Conservation (phyloP, 139 green algal species). For the Chlorella vulgaris region DNA sequence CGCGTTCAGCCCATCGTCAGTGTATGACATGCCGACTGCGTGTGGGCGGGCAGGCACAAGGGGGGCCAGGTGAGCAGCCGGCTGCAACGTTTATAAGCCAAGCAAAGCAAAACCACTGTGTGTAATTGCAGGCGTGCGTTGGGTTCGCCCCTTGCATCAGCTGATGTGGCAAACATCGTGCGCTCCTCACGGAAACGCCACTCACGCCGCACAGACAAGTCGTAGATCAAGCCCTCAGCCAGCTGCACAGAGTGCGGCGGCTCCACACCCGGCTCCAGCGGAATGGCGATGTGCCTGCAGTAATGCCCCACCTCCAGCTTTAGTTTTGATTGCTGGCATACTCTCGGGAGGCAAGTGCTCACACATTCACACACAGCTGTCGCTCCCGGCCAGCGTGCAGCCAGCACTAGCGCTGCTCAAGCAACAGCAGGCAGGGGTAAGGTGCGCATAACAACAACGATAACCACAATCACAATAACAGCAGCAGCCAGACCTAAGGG, state of each 20-base stretch:
- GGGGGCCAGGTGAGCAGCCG: neutral
- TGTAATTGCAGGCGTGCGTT: neutral
- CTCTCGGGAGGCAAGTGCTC: no score
- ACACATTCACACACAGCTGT: no score
- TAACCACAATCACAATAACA: neutral
- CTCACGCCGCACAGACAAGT: neutral
- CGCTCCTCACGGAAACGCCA: neutral
- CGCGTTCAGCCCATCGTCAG: constrained; percentile 39
- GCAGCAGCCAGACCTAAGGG: neutral
- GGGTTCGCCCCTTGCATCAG: neutral
- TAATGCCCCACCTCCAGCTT: no score
- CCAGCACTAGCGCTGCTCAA: no score
- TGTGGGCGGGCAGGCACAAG: neutral
- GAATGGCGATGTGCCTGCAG: no score
- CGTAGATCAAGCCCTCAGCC: neutral
- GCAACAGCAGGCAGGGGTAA: neutral
- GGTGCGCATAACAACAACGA: neutral
- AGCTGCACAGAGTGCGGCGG: neutral
- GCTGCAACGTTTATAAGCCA: no score
- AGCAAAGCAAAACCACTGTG: neutral
- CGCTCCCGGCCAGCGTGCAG: no score
- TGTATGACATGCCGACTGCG: constrained; percentile 17
- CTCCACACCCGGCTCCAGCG: neutral
- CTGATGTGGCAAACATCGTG: neutral
- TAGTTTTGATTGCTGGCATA: no score